Evolutionary conservation across 768 basidiomycete genomes (phyloP).

Genomic region (Kwoniella newhampshirensis): DNA sequence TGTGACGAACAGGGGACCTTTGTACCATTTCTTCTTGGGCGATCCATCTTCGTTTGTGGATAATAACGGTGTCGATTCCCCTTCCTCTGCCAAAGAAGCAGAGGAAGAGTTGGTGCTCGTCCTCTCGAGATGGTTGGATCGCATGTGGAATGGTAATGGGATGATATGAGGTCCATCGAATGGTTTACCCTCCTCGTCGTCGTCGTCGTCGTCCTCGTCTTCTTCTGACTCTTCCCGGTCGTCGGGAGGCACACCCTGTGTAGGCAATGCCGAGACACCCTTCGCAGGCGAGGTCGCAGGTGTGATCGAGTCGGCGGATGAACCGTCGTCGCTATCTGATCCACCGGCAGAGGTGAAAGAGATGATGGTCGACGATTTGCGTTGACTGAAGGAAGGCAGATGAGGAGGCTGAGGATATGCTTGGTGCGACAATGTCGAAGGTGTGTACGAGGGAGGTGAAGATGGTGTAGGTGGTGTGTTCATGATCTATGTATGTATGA

Average conservation of each 20-base stretch:
- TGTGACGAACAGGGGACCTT: conserved; percentile 68
- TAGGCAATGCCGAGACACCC: background rate
- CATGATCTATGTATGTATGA: background rate
- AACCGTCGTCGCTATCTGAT: background rate
- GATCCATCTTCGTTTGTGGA: conserved; percentile 3
- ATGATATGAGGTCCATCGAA: background rate
- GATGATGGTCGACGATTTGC: conserved; percentile 22
- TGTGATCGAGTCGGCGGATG: too few relatives aligned
- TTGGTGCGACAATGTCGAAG: background rate
- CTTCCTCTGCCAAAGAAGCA: conserved; percentile 32
- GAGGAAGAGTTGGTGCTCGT: background rate
- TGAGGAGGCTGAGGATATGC: conserved; percentile 3
- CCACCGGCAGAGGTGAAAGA: conserved; percentile 6
- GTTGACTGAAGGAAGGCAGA: conserved; percentile 19
- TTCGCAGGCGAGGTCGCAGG: background rate
- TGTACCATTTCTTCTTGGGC: conserved; percentile 36
- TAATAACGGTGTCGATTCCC: conserved; percentile 31
- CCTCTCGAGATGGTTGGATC: background rate
- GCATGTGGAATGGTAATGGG: background rate
- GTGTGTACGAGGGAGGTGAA: conserved; percentile 19
- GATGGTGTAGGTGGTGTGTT: conserved; percentile 6
- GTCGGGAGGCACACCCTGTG: background rate
- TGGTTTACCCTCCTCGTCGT: background rate
- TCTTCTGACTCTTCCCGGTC: background rate
- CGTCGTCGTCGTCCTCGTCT: too few relatives aligned